These are phyloP conservation scores for Suillus subalutaceus DNA, from an alignment of 768 basidiomycete species.

Conservation along the genomic window DNA sequence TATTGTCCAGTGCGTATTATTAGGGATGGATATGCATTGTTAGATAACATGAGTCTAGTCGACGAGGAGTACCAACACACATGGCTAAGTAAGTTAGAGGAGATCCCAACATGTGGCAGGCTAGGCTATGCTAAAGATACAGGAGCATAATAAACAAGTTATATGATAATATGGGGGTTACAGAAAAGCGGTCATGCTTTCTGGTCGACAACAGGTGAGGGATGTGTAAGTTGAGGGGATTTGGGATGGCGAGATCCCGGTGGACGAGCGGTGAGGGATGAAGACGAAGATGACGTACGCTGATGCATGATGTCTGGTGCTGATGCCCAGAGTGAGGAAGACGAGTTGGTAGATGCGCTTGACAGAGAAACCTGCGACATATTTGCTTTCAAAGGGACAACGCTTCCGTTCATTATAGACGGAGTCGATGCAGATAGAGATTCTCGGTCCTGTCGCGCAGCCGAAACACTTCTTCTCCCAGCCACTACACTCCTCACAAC, in stretches of 20 bases:
- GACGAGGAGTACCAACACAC: conserved; percentile 7
- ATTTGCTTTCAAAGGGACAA: conserved; percentile 25
- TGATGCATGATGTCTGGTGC: conserved; percentile 26
- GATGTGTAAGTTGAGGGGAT: conserved; percentile 17
- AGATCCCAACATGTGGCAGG: neutral
- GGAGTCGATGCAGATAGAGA: conserved; percentile 16
- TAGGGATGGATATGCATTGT: neutral
- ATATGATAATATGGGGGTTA: conserved; percentile 18
- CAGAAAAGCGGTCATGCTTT: conserved; percentile 24
- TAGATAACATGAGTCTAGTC: conserved; percentile 6
- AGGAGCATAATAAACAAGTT: conserved; percentile 24
- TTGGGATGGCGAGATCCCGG: conserved; percentile 15
- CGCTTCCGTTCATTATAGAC: conserved; percentile 27
- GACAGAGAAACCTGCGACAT: conserved; percentile 17
- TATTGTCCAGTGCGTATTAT: neutral
- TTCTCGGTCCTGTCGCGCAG: conserved; percentile 34
- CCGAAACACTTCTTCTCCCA: conserved; percentile 44
- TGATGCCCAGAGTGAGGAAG: conserved; percentile 26
- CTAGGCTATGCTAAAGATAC: conserved; percentile 25
- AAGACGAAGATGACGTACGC: conserved; percentile 16
- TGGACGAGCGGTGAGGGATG: conserved; percentile 14
- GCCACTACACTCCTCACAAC: conserved; percentile 60
- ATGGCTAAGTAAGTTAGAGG: conserved; percentile 13
- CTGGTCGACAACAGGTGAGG: conserved; percentile 24
- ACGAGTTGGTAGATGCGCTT: conserved; percentile 11